phyloP scores from a whole-genome alignment of 257 asterid species.

The Ilex aquifolium region DNA sequence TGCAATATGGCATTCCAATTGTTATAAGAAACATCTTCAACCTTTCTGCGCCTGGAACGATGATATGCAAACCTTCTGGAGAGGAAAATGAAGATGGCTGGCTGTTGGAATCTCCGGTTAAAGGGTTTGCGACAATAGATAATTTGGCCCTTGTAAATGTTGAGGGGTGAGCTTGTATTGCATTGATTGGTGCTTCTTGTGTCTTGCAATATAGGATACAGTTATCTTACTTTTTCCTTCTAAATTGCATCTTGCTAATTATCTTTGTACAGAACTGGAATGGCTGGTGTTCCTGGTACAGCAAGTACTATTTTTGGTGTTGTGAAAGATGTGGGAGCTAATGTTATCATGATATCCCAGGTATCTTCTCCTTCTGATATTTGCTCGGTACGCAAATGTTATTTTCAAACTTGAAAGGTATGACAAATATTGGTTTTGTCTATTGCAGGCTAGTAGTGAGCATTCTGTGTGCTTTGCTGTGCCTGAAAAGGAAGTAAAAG shows the following conservation, averaged over 20 bases:
- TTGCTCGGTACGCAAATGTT: not conserved
- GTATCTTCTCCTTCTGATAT: constrained; percentile 29
- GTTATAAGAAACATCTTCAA: constrained; percentile 96
- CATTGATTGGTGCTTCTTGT: constrained; percentile 2
- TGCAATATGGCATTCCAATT: constrained; percentile 92
- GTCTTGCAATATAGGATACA: not conserved
- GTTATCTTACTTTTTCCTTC: not conserved
- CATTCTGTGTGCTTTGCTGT: constrained; percentile 99
- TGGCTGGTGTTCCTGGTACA: constrained; percentile 99
- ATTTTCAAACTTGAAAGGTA: not conserved
- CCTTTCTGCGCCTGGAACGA: constrained; percentile 91
- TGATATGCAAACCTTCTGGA: constrained; percentile 54
- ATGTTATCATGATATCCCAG: constrained; percentile 98
- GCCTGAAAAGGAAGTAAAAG: constrained; percentile 87
- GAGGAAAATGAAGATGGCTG: constrained; percentile 44
- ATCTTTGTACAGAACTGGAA: constrained; percentile 75
- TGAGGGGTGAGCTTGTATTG: constrained; percentile 69
- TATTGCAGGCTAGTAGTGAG: constrained; percentile 92
- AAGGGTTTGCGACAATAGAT: constrained; percentile 99
- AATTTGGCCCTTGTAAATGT: constrained; percentile 95
- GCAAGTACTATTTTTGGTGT: constrained; percentile 86
- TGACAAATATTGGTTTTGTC: constrained; percentile 17
- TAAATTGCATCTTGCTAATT: constrained; percentile 11
- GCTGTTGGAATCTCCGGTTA: constrained; percentile 57
- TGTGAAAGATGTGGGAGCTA: constrained; percentile 95